Percentiles rank a stretch among this genome's conserved stretches.
Conservation (phyloP, 257 asterid species). For the Petunia axillaris region DNA sequence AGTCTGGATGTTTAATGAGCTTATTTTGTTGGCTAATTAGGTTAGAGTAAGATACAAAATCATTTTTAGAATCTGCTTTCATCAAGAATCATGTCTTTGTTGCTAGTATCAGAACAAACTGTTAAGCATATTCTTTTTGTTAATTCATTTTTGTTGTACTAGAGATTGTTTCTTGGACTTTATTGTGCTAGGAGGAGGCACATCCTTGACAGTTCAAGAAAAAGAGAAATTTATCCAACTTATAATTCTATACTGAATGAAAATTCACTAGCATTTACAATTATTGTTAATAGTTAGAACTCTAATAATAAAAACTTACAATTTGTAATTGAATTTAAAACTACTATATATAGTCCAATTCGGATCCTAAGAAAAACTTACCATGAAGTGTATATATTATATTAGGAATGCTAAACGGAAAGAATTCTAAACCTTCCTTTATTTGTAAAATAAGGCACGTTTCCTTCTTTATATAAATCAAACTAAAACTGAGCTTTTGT, state of each 20-base stretch:
- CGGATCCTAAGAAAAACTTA: neutral
- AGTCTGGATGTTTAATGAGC: neutral
- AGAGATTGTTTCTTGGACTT: slow-evolving; percentile 6
- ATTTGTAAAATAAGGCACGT: neutral
- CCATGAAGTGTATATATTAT: neutral
- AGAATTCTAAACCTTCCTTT: neutral
- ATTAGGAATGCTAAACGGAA: neutral
- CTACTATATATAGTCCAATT: no score
- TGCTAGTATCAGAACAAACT: neutral
- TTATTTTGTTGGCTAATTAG: slow-evolving; percentile 12
- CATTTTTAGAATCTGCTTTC: slow-evolving; percentile 10
- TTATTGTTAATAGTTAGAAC: neutral
- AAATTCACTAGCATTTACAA: neutral
- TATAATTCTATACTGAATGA: neutral
- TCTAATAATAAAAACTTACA: no score
- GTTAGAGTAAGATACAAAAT: neutral
- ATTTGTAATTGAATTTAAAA: no score
- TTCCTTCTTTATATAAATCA: neutral
- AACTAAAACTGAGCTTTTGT: neutral
- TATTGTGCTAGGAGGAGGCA: neutral
- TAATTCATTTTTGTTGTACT: slow-evolving; percentile 23
- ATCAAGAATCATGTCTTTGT: slow-evolving; percentile 7
- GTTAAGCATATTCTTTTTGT: slow-evolving; percentile 21
- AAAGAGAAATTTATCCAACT: slow-evolving; percentile 5
- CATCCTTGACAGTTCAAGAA: neutral